phyloP scores from a whole-genome alignment of 1,284 basidiomycete genomes.

The Ceratobasidium sp. region DNA sequence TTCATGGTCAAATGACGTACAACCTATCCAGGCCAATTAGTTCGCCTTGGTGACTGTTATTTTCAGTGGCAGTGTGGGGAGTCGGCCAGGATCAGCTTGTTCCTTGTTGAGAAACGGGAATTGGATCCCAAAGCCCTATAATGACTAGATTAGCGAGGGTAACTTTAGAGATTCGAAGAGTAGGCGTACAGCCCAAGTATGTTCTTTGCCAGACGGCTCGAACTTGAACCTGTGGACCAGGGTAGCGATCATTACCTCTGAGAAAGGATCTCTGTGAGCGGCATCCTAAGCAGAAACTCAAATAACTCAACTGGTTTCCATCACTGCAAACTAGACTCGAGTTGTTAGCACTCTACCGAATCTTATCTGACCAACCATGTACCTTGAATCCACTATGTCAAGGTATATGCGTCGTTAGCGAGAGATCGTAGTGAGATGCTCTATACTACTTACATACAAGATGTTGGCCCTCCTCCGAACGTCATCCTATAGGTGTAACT shows the following conservation, averaged over 20 bases:
- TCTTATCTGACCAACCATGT: not conserved
- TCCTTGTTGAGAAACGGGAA: slow-evolving; percentile 22
- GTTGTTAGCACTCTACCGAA: not conserved
- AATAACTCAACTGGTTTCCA: slow-evolving; percentile 40
- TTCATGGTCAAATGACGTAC: too few species aligned
- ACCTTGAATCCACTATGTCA: slow-evolving; percentile 32
- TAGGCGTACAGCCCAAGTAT: too few species aligned
- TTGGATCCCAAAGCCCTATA: slow-evolving; percentile 6
- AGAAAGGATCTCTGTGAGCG: not conserved
- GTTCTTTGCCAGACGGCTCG: slow-evolving; percentile 24
- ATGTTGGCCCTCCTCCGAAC: slow-evolving; percentile 10
- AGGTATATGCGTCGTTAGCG: not conserved
- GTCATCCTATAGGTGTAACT: too few species aligned
- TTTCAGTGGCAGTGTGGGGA: slow-evolving; percentile 26
- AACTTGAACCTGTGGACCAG: slow-evolving; percentile 27
- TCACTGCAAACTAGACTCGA: slow-evolving; percentile 10
- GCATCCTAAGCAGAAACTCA: not conserved
- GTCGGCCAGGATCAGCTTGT: not conserved
- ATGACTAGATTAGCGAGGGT: not conserved
- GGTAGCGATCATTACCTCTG: slow-evolving; percentile 15
- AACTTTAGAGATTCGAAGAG: too few species aligned
- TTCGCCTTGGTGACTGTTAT: too few species aligned
- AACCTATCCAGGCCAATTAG: too few species aligned
- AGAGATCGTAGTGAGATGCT: not conserved
- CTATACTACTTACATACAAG: slow-evolving; percentile 21